phyloP scores from a whole-genome alignment of 2,329 filamentous ascomycete species.

The Alternaria arbusti region DNA sequence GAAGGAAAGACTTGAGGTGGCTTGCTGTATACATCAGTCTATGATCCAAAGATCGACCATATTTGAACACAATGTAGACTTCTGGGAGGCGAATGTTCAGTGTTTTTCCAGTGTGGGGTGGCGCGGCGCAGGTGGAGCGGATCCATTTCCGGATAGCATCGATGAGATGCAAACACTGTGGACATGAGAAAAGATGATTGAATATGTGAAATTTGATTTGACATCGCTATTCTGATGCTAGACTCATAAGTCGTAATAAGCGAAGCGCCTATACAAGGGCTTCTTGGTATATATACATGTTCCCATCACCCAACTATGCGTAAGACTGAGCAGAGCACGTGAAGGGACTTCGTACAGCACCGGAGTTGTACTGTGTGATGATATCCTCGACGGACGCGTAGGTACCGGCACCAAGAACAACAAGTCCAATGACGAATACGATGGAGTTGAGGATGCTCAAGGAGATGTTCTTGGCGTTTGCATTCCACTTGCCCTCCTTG shows the following conservation, averaged over 20 bases:
- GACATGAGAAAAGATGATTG: neutral
- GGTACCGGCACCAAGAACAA: constrained; percentile 49
- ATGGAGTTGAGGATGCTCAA: constrained; percentile 36
- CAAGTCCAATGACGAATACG: constrained; percentile 40
- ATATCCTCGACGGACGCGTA: constrained; percentile 56
- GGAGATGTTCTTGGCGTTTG: constrained; percentile 39
- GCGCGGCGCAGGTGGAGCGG: neutral
- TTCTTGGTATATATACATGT: constrained; percentile 7
- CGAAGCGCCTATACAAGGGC: neutral
- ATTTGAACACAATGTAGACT: neutral
- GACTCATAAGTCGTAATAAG: constrained; percentile 8
- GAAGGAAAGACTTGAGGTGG: neutral
- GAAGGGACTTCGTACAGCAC: constrained; percentile 50
- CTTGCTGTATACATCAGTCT: neutral
- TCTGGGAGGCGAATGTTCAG: neutral
- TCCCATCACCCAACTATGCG: constrained; percentile 14
- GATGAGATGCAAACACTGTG: neutral
- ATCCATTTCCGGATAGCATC: neutral
- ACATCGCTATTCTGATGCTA: constrained; percentile 4
- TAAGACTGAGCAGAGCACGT: constrained; percentile 48
- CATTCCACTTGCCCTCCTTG: constrained; percentile 54
- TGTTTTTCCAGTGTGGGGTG: neutral
- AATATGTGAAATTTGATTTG: neutral
- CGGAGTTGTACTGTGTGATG: constrained; percentile 47
- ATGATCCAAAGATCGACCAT: neutral